Base-by-base conservation (phyloP, 2,329 filamentous ascomycete species). In the Phialophora tarda region DNA sequence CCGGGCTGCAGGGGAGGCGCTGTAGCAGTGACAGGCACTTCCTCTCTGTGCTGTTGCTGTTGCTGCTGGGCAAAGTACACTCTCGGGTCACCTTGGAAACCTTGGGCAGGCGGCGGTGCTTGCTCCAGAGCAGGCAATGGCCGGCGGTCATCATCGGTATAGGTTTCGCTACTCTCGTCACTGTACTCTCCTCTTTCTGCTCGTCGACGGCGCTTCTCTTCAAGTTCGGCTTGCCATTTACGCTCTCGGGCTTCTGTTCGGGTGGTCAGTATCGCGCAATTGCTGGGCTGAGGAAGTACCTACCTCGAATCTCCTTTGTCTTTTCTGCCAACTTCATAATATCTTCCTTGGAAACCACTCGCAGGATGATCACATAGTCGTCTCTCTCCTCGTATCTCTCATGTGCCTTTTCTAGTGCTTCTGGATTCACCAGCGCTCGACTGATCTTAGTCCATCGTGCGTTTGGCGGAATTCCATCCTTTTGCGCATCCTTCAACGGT, bases 301-400 rank as follows among this genome's bases (percentile, higher is more conserved):
- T 82, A 92, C 90, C 91, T 86, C 93, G 86, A 68, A 97, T 86
- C 74, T 92, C 87, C 71, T 89, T 88, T 10, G 94, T 97, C 57
- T 89, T 90, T 69, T 89, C 86, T 12, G 93, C 92, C 75, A 96
- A 93, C 38, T 88, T 89, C 78, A 96, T 90, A 63, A 98, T 96
- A 75, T 98, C 93, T 72, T 96, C 91, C 78, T 91, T 91, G 56
- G 88, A 91, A 75, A 98, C 78, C 7, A 97, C 94, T 63, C 93
- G 85, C 63, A 98, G 83, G 2, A 97, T 93, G 77, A 97, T 97
- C 66, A 98, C 93, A 77, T 93, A 96, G 74, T 97, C 93, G 66
- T 93, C 87, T n/a, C 93, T 87, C 73, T 96, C 91, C 78, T 98
- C 94, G 72, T 91, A 98, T 32, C 94, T 85, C 80, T 97, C 93